A percentile compares a stretch with the other conserved stretches of the same genome.
phyloP scores from a whole-genome alignment of 805 yeast genomes.

The Wickerhamiella australiensis region DNA sequence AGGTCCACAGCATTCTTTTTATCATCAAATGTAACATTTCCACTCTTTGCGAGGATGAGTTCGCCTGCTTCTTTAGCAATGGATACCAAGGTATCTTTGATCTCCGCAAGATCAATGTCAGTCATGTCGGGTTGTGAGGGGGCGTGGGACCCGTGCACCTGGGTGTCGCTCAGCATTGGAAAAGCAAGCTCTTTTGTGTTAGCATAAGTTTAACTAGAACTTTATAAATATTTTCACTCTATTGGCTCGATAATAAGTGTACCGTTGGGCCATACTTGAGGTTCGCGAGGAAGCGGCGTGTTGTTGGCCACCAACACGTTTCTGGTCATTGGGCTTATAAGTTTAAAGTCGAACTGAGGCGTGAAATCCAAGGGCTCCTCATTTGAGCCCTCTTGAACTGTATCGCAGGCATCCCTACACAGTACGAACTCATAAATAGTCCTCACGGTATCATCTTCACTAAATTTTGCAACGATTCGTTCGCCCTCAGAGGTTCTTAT shows the following conservation, averaged over 20 bases:
- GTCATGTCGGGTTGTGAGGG: background rate
- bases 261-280: conserved; percentile 50
- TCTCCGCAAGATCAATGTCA: conserved; percentile 25
- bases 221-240: background rate
- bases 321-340: conserved; percentile 49
- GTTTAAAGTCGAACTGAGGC: conserved; percentile 39
- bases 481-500: conserved; percentile 53
- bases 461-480: conserved; percentile 42
- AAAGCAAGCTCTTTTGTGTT: too few species aligned
- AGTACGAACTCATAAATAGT: conserved; percentile 67
- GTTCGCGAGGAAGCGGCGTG: conserved; percentile 33
- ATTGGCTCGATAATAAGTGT: conserved; percentile 41
- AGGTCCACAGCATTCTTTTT: conserved; percentile 50
- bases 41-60: conserved; percentile 39
- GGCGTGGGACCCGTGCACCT: too few species aligned
- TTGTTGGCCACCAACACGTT: conserved; percentile 30
- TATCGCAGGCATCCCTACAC: conserved; percentile 24
- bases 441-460: conserved; percentile 37
- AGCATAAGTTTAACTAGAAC: too few species aligned
- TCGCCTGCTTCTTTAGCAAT: conserved; percentile 40
- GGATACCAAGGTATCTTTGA: conserved; percentile 31
- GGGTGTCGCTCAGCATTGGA: too few species aligned
- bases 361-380: conserved; percentile 28
- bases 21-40: conserved; percentile 39
- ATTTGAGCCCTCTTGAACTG: conserved; percentile 15